These are phyloP conservation scores for Albifimbria verrucaria DNA, from an alignment of 2,329 filamentous ascomycete species.

Conservation along the genomic window DNA sequence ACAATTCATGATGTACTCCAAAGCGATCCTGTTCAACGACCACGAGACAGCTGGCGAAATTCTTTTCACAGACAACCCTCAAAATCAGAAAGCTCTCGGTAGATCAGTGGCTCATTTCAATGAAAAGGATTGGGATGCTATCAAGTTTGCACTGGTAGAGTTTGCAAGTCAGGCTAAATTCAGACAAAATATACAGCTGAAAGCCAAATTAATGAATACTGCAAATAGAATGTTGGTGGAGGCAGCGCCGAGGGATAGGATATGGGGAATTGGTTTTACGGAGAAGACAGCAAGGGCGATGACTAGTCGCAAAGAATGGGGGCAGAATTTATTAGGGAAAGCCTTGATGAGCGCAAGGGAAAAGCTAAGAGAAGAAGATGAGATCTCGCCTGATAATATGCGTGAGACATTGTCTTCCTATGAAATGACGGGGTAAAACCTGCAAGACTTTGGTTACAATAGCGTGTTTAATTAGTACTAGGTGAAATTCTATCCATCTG, in stretches of 20 bases:
- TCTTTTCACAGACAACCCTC: background rate
- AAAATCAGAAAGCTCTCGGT: background rate
- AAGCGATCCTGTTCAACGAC: background rate
- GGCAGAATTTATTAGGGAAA: background rate
- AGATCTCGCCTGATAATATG: background rate
- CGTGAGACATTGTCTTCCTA: background rate
- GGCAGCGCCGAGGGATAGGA: background rate
- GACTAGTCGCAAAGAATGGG: background rate
- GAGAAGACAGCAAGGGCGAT: slow-evolving; percentile 2
- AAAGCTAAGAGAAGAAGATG: background rate
- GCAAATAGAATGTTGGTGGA: background rate
- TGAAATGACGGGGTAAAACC: too few species aligned
- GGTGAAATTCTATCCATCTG: too few species aligned
- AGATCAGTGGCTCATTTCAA: background rate
- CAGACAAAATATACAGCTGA: background rate
- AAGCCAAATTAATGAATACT: background rate
- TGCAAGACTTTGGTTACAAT: too few species aligned
- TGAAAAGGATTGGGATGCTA: background rate
- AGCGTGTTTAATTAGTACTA: too few species aligned
- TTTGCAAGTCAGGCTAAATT: background rate
- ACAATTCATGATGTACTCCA: slow-evolving; percentile 1
- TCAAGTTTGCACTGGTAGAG: background rate
- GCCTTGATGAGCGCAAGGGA: slow-evolving; percentile 1
- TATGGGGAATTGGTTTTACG: background rate
- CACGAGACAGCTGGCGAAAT: background rate